Evolutionary conservation across 768 basidiomycete genomes (phyloP), one percentile per base, ranked within the genome.

Genomic region (Podaxis sp.): DNA sequence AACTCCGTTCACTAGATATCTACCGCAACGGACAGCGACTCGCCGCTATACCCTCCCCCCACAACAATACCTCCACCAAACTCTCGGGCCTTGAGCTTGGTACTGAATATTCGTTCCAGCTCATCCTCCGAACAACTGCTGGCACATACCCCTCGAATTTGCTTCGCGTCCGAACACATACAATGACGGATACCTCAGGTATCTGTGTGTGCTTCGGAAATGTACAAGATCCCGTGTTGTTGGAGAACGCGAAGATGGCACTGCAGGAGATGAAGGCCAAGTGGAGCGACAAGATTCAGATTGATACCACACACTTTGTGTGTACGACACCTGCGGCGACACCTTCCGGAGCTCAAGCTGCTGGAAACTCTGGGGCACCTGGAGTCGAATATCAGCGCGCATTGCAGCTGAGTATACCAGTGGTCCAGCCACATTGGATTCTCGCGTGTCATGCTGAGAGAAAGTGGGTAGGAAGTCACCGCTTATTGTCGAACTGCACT

Each of bases 281-380:
- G 66, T 95, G 90, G 89, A 92, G 88, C 69, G 90, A 96, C 66
- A 90, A 87, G 69, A 95, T 99, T 43, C 93, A 96, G 77, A 96
- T 98, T 62, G 96, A 99, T 71, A 98, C 96, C 9, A 98, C 96
- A 0, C 96, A 99, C 74, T 99, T 97, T 67, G 95, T 98, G 46
- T 96, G 95, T 71, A 96, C 94, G 17, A 94, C 91, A 0, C 94
- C 95, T 2, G 89, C 88, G 0, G 82, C 86, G 9, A 88, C 86
- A 0, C 84, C 86, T 0, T 68, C 73, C 9, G 88, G 85, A 36
- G 85, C 85, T 9, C 81, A 78, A 61, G 81, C 81, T 0, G 78
- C 81, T 8, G 85, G 88, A 0, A 82, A 79, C 59, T 71, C 78
- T 1, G 76, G 80, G 15, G 85, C 86, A 2, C 91, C 94, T 0